Evolutionary conservation across 805 yeast species (phyloP).

Genomic region (Yamadazyma kitorensis): DNA sequence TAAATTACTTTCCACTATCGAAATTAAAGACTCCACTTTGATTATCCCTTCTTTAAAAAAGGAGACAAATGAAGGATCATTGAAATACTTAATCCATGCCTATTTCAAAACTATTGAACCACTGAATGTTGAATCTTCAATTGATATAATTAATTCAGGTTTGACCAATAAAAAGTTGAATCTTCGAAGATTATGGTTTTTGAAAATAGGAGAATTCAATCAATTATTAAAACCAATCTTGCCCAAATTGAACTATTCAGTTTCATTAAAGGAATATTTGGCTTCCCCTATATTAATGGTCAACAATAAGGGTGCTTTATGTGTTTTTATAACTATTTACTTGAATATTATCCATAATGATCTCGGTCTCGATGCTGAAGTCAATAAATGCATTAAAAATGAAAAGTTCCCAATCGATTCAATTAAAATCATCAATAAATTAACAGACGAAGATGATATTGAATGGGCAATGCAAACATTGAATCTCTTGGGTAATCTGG

Average conservation of each 20-base stretch:
- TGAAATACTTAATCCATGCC: constrained; percentile 48
- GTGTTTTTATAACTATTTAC: constrained; percentile 51
- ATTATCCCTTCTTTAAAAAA: constrained; percentile 57
- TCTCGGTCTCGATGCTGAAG: constrained; percentile 1
- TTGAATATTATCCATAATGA: constrained; percentile 14
- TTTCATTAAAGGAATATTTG: constrained; percentile 40
- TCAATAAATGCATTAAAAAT: constrained; percentile 24
- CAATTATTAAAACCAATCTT: constrained; percentile 18
- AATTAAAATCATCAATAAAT: constrained; percentile 51
- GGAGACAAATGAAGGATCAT: constrained; percentile 71
- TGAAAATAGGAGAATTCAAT: constrained; percentile 39
- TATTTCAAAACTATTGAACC: too few species aligned
- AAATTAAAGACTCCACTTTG: constrained; percentile 26
- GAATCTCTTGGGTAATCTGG: constrained; percentile 22
- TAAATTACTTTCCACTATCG: constrained; percentile 33
- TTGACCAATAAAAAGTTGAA: constrained; percentile 61
- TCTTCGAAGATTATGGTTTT: constrained; percentile 67
- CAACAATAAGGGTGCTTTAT: constrained; percentile 48
- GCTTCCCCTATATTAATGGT: constrained; percentile 53
- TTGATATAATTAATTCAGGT: constrained; percentile 48
- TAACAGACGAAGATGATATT: constrained; percentile 43
- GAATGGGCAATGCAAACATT: constrained; percentile 54
- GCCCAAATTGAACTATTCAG: constrained; percentile 30
- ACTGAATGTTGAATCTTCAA: constrained; percentile 25
- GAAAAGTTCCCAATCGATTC: constrained; percentile 50